Conservation (phyloP, 176 grass and related monocot species). For the Miscanthus lutarioriparius region DNA sequence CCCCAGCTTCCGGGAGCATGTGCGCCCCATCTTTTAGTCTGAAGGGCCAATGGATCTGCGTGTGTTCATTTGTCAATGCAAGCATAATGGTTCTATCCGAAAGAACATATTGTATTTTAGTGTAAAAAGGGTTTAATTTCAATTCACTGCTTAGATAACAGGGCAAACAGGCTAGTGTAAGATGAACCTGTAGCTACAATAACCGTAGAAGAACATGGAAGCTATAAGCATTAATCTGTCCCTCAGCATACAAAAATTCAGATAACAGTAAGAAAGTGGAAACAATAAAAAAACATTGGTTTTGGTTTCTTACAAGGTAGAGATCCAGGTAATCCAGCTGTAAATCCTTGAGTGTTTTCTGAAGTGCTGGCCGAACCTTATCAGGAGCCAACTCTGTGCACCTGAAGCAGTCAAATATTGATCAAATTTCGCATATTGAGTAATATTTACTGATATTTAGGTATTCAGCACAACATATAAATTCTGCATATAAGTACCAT, state of each 20-base stretch:
- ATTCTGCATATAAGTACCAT: constrained; percentile 45
- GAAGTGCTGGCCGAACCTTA: constrained; percentile 51
- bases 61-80: constrained; percentile 24
- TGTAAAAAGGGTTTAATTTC: background rate
- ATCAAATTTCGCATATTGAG: background rate
- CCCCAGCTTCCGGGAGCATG: constrained; percentile 55
- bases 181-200: background rate
- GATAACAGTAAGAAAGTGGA: background rate
- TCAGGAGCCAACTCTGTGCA: constrained; percentile 68
- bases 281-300: background rate
- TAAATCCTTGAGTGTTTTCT: constrained; percentile 64
- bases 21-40: constrained; percentile 66
- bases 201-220: background rate
- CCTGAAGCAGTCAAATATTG: constrained; percentile 43
- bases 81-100: background rate
- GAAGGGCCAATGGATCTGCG: constrained; percentile 78
- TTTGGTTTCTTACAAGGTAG: constrained; percentile 52
- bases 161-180: background rate
- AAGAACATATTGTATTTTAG: background rate
- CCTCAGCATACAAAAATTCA: background rate
- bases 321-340: constrained; percentile 78
- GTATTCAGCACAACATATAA: background rate
- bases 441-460: background rate
- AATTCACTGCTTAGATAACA: background rate
- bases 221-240: background rate